Conservation (phyloP, 2,329 filamentous ascomycete species). For the Thelonectria olida region DNA sequence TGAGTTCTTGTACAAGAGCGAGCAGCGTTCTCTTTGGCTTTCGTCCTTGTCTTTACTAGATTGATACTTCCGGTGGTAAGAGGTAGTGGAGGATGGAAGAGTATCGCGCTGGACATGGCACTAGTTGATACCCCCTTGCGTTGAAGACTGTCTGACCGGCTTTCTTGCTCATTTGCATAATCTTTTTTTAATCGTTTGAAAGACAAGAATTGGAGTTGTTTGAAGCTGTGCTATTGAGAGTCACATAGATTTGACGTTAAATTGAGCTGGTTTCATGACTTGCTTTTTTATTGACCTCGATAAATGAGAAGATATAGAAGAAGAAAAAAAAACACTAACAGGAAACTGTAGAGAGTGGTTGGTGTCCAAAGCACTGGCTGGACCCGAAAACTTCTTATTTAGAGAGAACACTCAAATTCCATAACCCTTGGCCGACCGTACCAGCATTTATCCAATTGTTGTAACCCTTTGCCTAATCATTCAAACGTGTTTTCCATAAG, state of each 20-base stretch:
- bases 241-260: no score
- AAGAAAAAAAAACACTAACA: neutral
- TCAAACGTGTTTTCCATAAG: no score
- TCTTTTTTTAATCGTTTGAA: neutral
- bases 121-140: conserved; percentile 34
- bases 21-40: neutral
- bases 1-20: conserved; percentile 1
- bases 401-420: neutral
- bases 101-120: conserved; percentile 16
- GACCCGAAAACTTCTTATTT: neutral
- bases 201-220: neutral
- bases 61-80: conserved; percentile 17
- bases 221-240: neutral
- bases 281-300: no score
- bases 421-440: neutral
- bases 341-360: neutral
- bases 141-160: conserved; percentile 23
- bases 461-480: neutral
- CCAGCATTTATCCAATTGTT: neutral
- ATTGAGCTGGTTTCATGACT: no score
- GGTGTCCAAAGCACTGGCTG: neutral
- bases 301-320: neutral
- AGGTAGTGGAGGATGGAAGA: neutral
- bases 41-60: conserved; percentile 22
- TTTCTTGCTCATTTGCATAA: conserved; percentile 9